Conservation (phyloP, 495 filamentous ascomycete species). For the Tuber calosporum region DNA sequence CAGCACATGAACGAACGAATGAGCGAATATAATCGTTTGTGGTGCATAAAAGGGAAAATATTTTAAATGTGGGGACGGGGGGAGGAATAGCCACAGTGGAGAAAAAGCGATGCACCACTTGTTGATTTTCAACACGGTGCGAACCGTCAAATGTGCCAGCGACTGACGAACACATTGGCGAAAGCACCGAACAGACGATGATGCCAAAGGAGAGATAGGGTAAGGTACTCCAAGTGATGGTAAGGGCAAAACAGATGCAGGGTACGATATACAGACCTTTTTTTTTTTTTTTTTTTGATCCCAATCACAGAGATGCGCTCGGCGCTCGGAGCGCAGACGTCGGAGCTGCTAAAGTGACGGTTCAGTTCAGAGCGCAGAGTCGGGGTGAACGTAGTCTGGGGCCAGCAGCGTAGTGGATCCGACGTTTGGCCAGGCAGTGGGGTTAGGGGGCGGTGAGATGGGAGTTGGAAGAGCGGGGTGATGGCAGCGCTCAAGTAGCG, state of each 20-base stretch:
- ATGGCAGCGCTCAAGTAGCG: constrained; percentile 22
- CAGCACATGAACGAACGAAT: background rate
- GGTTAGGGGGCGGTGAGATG: constrained; percentile 14
- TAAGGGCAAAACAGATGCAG: background rate
- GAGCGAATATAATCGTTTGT: background rate
- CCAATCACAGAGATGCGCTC: constrained; percentile 28
- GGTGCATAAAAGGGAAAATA: constrained; percentile 2
- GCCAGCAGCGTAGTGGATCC: constrained; percentile 4
- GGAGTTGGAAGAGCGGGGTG: constrained; percentile 5
- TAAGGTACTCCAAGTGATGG: constrained; percentile 11
- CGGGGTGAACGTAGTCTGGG: background rate
- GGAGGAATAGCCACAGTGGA: background rate
- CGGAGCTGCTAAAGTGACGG: background rate
- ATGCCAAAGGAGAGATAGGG: constrained; percentile 10
- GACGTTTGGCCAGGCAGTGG: constrained; percentile 20
- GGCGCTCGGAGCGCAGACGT: constrained; percentile 25
- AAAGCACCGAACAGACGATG: constrained; percentile 14
- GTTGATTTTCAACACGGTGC: background rate
- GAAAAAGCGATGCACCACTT: background rate
- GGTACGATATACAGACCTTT: constrained; percentile 24
- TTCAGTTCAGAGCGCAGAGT: constrained; percentile 27
- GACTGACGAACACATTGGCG: constrained; percentile 15
- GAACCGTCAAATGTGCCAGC: constrained; percentile 12
- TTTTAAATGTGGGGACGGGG: background rate
- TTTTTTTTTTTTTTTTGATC: constrained; percentile 15